phyloP scores from a whole-genome alignment of 1,284 basidiomycete species.

The Microstroma glucosiphilum region DNA sequence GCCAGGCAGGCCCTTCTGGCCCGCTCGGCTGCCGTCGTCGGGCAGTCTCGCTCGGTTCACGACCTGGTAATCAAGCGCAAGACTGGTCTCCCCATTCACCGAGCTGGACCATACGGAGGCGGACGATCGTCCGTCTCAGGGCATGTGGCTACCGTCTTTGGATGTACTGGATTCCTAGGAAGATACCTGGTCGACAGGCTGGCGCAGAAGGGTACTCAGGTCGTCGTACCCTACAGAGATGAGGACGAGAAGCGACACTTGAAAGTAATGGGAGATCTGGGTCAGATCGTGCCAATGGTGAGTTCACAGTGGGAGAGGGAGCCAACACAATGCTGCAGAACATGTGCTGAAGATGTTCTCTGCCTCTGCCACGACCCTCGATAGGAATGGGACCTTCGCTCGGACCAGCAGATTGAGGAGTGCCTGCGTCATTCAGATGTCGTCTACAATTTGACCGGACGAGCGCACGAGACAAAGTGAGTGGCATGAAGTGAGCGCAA shows the following conservation, averaged over 20 bases:
- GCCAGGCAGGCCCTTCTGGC: too few species aligned
- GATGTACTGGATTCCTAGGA: constrained; percentile 90
- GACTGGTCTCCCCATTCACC: constrained; percentile 45
- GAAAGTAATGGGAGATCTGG: constrained; percentile 89
- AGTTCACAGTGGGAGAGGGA: constrained; percentile 32
- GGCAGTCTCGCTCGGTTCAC: constrained; percentile 20
- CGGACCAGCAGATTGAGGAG: constrained; percentile 83
- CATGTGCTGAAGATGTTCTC: neutral
- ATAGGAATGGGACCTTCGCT: constrained; percentile 88
- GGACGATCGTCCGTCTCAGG: constrained; percentile 48
- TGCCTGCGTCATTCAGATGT: constrained; percentile 92
- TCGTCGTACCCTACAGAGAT: constrained; percentile 90
- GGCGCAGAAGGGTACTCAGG: constrained; percentile 84
- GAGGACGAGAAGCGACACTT: constrained; percentile 88
- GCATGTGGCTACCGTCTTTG: constrained; percentile 92
- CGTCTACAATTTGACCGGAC: constrained; percentile 86
- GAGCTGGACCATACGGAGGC: constrained; percentile 44
- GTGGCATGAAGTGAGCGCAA: constrained; percentile 22
- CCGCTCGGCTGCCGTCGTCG: neutral
- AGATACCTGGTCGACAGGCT: constrained; percentile 69
- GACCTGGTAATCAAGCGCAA: constrained; percentile 47
- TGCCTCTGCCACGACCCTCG: too few species aligned
- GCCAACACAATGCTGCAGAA: neutral
- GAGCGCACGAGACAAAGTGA: constrained; percentile 86
- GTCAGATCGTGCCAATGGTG: constrained; percentile 91